A percentile compares a stretch with the other conserved stretches of the same genome.
Conservation (phyloP, 768 basidiomycete genomes). For the Rhodocollybia butyracea region DNA sequence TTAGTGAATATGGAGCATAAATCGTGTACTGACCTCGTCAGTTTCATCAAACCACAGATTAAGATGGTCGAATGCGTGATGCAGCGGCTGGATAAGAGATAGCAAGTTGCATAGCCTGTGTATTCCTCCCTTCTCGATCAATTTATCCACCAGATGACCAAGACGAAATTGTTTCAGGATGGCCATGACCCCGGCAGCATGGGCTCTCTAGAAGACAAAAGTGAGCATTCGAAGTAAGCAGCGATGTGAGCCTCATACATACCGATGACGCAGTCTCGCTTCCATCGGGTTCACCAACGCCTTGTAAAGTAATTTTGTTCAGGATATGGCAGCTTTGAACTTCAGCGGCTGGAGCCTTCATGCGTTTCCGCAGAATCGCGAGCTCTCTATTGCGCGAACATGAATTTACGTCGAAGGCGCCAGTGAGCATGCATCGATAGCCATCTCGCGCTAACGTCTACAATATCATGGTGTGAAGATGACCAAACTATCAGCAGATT, state of each 20-base stretch:
- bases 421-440: too few relatives aligned
- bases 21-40: neutral
- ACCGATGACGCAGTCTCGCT: neutral
- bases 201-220: neutral
- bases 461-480: too few relatives aligned
- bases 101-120: neutral
- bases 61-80: neutral
- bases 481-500: too few relatives aligned
- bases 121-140: neutral
- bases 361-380: too few relatives aligned
- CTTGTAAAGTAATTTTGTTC: neutral
- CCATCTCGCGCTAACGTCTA: too few relatives aligned
- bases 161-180: neutral
- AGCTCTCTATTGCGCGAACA: too few relatives aligned
- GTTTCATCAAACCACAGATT: neutral
- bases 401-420: too few relatives aligned
- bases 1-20: neutral
- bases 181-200: neutral
- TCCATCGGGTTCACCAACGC: neutral
- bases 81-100: neutral
- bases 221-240: neutral
- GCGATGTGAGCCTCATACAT: neutral
- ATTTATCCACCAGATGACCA: neutral
- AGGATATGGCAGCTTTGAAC: neutral
- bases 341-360: too few relatives aligned